phyloP scores from a whole-genome alignment of 208 protist species.

The Wallacemonas sp. region DNA sequence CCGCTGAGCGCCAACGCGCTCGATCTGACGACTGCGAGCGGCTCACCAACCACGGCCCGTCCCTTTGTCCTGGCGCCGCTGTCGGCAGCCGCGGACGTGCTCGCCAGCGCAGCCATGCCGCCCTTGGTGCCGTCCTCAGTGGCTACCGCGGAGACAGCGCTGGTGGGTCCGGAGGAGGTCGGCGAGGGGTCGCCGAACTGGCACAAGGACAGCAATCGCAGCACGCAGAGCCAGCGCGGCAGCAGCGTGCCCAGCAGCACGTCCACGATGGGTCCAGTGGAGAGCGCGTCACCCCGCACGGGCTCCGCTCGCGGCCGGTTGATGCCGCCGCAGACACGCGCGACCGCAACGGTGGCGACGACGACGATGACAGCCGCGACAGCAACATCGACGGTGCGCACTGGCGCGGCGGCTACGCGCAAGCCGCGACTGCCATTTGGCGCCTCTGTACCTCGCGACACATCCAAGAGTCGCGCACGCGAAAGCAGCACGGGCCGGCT shows the following conservation, averaged over 20 bases:
- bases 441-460: background rate
- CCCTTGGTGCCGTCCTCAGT: too few relatives aligned
- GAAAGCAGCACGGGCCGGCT: background rate
- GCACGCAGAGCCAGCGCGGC: slow-evolving; percentile 11
- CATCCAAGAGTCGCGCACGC: background rate
- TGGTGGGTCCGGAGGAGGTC: background rate
- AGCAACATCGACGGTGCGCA: background rate
- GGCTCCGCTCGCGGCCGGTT: background rate
- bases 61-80: too few relatives aligned
- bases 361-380: background rate
- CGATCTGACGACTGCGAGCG: too few relatives aligned
- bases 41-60: too few relatives aligned
- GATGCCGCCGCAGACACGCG: background rate
- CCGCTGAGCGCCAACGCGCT: slow-evolving; percentile 25
- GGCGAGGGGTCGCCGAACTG: background rate
- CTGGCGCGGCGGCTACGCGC: background rate
- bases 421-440: slow-evolving; percentile 1
- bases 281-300: background rate
- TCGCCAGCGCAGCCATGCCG: too few relatives aligned
- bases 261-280: background rate
- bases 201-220: background rate
- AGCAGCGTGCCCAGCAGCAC: slow-evolving; percentile 10
- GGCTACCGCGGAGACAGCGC: too few relatives aligned
- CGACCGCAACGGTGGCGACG: background rate
- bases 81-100: too few relatives aligned